These are phyloP conservation scores for Eragrostis nindensis DNA, from an alignment of 176 grass and related monocot genomes.

Conservation along the genomic window DNA sequence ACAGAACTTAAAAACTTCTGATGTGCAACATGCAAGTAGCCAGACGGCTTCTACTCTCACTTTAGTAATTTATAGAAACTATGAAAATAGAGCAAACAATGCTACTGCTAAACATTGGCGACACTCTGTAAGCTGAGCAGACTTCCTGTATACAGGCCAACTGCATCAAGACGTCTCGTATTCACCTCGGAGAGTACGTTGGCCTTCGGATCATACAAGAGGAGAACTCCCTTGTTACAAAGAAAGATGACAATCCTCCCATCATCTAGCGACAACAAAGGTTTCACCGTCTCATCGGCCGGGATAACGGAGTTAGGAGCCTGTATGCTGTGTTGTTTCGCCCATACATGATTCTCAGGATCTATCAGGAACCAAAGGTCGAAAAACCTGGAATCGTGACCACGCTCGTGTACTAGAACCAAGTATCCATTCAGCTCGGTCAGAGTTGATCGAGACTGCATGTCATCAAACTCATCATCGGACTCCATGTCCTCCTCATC, in stretches of 20 bases:
- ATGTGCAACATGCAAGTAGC: too few relatives aligned
- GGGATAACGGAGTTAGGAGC: background rate
- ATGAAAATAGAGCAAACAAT: background rate
- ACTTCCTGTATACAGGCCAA: background rate
- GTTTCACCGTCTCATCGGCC: background rate
- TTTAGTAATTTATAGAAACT: too few relatives aligned
- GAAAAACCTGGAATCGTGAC: background rate
- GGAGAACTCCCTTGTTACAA: background rate
- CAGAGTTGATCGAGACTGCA: background rate
- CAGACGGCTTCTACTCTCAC: too few relatives aligned
- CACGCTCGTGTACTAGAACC: background rate
- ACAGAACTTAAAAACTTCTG: too few relatives aligned
- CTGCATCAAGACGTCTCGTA: background rate
- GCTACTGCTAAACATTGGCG: background rate
- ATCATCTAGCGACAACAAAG: background rate
- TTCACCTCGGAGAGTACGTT: background rate
- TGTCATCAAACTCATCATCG: background rate
- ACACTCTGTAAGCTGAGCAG: background rate
- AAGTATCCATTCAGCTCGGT: background rate
- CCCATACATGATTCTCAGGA: background rate
- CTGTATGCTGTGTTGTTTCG: background rate
- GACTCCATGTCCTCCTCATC: background rate
- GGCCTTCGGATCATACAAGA: background rate
- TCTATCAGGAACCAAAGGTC: background rate
- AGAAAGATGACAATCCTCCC: slow-evolving; percentile 7